Percentiles rank a stretch among this genome's conserved stretches.
These are phyloP conservation scores for Candida pseudofarinosa DNA, from an alignment of 805 yeast genomes.

Conservation along the genomic window DNA sequence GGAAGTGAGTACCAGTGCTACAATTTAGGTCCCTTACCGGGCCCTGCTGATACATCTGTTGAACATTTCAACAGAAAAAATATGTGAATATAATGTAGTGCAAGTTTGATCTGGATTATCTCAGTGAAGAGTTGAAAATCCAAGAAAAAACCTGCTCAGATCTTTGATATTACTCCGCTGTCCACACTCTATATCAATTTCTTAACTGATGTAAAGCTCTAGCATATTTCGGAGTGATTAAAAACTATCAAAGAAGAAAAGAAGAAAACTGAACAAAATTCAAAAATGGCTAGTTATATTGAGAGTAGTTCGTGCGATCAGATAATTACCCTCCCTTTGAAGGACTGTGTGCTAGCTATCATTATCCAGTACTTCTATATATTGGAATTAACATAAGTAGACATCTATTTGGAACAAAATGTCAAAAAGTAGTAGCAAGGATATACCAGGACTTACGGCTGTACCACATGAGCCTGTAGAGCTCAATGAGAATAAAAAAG, in stretches of 20 bases:
- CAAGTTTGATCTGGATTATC: background rate
- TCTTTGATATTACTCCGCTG: conserved; percentile 39
- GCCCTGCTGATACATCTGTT: no score
- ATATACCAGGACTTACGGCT: conserved; percentile 18
- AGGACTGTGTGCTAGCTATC: background rate
- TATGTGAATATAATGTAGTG: background rate
- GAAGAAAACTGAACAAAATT: conserved; percentile 3
- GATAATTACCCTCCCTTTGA: background rate
- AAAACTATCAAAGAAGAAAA: conserved; percentile 23
- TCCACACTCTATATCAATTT: conserved; percentile 41
- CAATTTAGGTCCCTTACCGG: no score
- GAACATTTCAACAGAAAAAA: no score
- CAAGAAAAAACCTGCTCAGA: background rate
- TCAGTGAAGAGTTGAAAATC: background rate
- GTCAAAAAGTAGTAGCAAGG: background rate
- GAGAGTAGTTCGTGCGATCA: background rate
- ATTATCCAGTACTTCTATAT: no score
- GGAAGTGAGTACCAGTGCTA: no score
- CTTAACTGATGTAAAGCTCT: conserved; percentile 35
- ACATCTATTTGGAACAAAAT: no score
- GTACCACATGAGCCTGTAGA: conserved; percentile 34
- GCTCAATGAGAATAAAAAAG: conserved; percentile 10
- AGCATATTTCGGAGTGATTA: conserved; percentile 33
- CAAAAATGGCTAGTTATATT: no score
- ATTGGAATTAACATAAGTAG: no score